Percentiles rank a stretch among this genome's conserved stretches.
Evolutionary conservation across 306 rosid genomes (phyloP).

Genomic region (Sindora glabra): DNA sequence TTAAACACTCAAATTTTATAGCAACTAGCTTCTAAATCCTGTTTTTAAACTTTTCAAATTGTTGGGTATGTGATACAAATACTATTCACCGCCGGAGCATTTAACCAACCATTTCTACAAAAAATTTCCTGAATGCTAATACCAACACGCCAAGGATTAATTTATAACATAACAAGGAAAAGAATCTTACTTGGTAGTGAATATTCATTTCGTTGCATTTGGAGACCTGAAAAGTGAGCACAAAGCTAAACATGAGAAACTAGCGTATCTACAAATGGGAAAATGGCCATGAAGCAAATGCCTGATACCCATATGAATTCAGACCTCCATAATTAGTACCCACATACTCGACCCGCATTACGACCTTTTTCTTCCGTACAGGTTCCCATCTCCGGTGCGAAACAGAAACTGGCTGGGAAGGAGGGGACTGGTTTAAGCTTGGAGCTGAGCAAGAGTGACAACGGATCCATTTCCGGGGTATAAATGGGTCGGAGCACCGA

Average conservation of each 20-base stretch:
- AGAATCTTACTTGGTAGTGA: conserved; percentile 51
- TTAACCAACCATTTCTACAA: conserved; percentile 18
- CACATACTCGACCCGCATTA: conserved; percentile 70
- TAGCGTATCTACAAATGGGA: background rate
- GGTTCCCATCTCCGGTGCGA: conserved; percentile 44
- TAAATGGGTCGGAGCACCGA: background rate
- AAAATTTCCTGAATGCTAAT: too few species aligned
- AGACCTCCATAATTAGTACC: conserved; percentile 86
- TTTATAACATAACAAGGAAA: background rate
- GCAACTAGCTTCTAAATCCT: background rate
- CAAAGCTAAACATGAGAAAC: background rate
- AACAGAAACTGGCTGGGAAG: background rate
- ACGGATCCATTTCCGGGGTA: conserved; percentile 13
- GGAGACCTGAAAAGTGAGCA: conserved; percentile 53
- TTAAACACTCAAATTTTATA: background rate
- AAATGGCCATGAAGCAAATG: background rate
- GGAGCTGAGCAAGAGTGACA: conserved; percentile 15
- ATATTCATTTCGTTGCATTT: conserved; percentile 58
- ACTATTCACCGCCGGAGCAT: background rate
- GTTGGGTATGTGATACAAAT: background rate
- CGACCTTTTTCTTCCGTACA: conserved; percentile 73
- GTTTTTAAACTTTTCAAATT: background rate
- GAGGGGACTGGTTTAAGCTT: background rate
- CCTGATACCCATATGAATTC: background rate
- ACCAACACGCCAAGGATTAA: background rate